phyloP scores from a whole-genome alignment of 352 stramenopile genomes.

The Phytopythium chamaehyphon region DNA sequence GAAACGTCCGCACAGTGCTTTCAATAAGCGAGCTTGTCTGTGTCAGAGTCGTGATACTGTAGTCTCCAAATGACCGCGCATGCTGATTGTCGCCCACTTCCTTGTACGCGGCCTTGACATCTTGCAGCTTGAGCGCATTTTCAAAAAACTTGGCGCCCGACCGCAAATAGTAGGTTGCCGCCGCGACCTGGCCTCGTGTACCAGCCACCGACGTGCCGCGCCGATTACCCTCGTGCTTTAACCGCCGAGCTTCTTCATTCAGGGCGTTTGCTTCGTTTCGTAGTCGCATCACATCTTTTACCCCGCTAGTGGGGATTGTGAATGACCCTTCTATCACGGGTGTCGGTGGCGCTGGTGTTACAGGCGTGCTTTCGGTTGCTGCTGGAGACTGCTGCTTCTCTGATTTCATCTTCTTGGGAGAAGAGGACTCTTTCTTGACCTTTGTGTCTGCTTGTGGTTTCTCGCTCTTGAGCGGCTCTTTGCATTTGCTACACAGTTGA shows the following conservation, averaged over 20 bases:
- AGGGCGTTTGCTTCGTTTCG: conserved; percentile 42
- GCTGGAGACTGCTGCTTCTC: conserved; percentile 6
- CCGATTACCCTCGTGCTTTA: conserved; percentile 83
- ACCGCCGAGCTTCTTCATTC: conserved; percentile 58
- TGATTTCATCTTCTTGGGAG: conserved; percentile 24
- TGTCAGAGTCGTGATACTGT: conserved; percentile 58
- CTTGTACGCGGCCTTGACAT: conserved; percentile 80
- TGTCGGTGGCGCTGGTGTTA: conserved; percentile 1
- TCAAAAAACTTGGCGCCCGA: conserved; percentile 84
- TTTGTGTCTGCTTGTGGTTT: neutral
- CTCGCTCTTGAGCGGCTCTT: conserved; percentile 8
- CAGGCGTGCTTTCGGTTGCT: neutral
- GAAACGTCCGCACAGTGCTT: conserved; percentile 65
- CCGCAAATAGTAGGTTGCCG: conserved; percentile 71
- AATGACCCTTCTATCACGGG: conserved; percentile 28
- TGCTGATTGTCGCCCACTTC: conserved; percentile 59
- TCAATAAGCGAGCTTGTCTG: conserved; percentile 81
- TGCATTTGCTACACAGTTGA: conserved; percentile 7
- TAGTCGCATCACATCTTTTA: conserved; percentile 50
- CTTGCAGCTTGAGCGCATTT: conserved; percentile 70
- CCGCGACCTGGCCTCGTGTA: conserved; percentile 39
- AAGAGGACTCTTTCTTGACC: conserved; percentile 29
- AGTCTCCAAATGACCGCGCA: conserved; percentile 57
- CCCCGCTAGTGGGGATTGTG: conserved; percentile 32
- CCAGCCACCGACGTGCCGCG: conserved; percentile 40